Conservation (phyloP, 176 grass and related monocot genomes). For the Eragrostis curvula region DNA sequence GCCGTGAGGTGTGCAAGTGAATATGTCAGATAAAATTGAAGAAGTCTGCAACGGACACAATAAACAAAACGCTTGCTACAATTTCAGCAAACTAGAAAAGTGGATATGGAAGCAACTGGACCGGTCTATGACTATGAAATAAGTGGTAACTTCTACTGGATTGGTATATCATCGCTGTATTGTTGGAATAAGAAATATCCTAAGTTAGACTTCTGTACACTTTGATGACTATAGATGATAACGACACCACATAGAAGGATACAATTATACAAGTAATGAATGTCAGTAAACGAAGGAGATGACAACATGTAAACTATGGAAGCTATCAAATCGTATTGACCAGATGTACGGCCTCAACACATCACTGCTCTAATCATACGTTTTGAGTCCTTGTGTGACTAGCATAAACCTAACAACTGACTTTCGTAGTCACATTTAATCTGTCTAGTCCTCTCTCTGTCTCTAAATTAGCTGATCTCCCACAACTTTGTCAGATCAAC, state of each 20-base stretch:
- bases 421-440: background rate
- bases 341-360: background rate
- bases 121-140: background rate
- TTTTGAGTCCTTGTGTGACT: background rate
- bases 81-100: slow-evolving; percentile 11
- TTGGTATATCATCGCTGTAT: background rate
- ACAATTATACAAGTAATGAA: background rate
- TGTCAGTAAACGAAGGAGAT: background rate
- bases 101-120: background rate
- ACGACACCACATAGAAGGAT: background rate
- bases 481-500: background rate
- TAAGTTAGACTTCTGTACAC: background rate
- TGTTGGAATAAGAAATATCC: slow-evolving; percentile 17
- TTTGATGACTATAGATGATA: background rate
- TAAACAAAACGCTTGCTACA: slow-evolving; percentile 1
- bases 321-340: slow-evolving; percentile 12
- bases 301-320: background rate
- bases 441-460: background rate
- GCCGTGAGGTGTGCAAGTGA: background rate
- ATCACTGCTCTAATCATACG: slow-evolving; percentile 1
- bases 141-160: background rate
- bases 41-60: background rate
- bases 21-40: slow-evolving; percentile 5
- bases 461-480: background rate
- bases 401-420: background rate